Evolutionary conservation across 192 early-diverging fungal species (phyloP).

Genomic region (Backusella westeae): DNA sequence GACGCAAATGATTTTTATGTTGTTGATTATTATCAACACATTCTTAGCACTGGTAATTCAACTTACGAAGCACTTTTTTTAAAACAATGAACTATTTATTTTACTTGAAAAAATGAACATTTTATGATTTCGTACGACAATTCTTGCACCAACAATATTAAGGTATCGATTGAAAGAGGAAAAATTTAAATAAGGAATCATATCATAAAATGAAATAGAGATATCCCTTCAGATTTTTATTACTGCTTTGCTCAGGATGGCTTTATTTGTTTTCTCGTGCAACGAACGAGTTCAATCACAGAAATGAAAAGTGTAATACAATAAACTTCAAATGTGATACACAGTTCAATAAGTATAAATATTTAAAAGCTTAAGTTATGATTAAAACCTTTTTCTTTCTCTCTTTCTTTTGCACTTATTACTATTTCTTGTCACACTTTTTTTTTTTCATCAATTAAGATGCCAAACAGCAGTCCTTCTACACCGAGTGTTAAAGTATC

Average conservation of each 20-base stretch:
- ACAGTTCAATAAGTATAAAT: not conserved
- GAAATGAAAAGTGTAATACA: not conserved
- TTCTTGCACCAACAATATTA: not conserved
- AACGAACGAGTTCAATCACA: not conserved
- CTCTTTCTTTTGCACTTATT: not conserved
- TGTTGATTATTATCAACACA: not conserved
- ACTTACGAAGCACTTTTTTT: not conserved
- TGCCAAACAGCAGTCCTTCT: not conserved
- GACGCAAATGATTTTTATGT: not conserved
- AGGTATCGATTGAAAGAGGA: not conserved
- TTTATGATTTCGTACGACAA: not conserved
- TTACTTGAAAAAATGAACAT: not conserved
- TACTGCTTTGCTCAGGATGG: not conserved
- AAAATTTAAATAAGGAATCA: not conserved
- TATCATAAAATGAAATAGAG: not conserved
- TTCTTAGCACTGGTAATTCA: not conserved
- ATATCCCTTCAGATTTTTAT: not conserved
- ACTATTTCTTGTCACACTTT: not conserved
- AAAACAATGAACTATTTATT: too few relatives aligned
- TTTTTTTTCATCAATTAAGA: not conserved
- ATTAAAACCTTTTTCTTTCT: not conserved
- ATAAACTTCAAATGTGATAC: not conserved
- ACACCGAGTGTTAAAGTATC: not conserved
- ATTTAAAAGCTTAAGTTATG: not conserved
- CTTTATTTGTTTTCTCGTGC: not conserved